Base-by-base conservation (phyloP, 1,284 basidiomycete genomes). In the Ustilago bromivora region DNA sequence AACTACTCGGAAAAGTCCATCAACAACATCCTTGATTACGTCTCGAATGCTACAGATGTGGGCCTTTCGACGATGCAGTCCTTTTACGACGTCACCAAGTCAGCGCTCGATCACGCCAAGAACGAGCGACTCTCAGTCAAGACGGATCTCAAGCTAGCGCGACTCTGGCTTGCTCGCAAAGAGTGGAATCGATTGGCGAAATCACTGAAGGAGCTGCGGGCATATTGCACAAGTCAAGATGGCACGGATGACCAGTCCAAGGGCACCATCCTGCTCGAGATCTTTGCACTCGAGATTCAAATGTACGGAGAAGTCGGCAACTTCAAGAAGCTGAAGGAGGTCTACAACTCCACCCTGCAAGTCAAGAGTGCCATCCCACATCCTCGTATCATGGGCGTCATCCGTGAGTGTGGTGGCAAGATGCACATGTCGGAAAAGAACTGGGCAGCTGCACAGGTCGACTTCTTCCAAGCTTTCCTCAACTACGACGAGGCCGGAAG, bases 381-480 rank as follows among this genome's bases (percentile, higher is more conserved):
- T 88, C 97, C 97, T 9, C 91, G 95, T 32, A 98, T 99, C 84
- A 95, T 98, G 93, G 97, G 96, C 60, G 94, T 98, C 61, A 99
- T 99, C 87, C 94, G 96, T 84, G 97, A 99, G 87, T 98, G 96
- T 79, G 97, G 97, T 13, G 97, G 97, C 9, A 99, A 99, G 88
- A 99, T 99, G 97, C 98, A 97, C 94, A 99, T 99, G 97, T 94
- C 94, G 66, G 97, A 99, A 89, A 93, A 93, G 76, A 93, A 97
- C 88, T 99, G 96, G 96, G 93, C 93, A 70, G 92, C 94, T 58
- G 97, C 97, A 0, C 96, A 95, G 78, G 94, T 95, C 83, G 96
- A 99, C 88, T 97, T 99, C 87, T 99, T 98, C 87, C 96, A 98
- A 82, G 96, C 96, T 1, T 99, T 99, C 89, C 91, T 94, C 81